Conservation (phyloP, 1,284 basidiomycete species). For the Malassezia globosa region DNA sequence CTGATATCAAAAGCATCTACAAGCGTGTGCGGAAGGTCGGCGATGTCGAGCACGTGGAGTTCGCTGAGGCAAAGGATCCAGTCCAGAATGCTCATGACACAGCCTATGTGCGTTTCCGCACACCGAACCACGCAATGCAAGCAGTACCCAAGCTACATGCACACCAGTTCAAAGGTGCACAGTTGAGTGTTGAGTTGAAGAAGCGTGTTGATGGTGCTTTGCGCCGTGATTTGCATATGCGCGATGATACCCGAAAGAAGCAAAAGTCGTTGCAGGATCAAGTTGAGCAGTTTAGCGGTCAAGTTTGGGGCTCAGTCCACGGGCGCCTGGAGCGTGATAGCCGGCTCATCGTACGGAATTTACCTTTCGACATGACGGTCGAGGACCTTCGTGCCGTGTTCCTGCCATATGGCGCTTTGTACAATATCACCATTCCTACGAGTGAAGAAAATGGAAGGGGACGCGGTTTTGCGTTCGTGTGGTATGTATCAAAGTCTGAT, state of each 20-base stretch:
- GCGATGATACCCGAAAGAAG: slow-evolving; percentile 48
- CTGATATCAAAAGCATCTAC: slow-evolving; percentile 40
- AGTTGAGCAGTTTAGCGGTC: slow-evolving; percentile 28
- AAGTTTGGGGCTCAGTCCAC: slow-evolving; percentile 17
- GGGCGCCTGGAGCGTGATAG: slow-evolving; percentile 57
- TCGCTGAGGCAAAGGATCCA: slow-evolving; percentile 11
- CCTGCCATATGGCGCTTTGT: slow-evolving; percentile 74
- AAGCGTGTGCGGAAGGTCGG: slow-evolving; percentile 43
- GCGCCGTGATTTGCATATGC: slow-evolving; percentile 52
- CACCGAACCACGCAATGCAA: slow-evolving; percentile 59
- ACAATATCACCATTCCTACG: slow-evolving; percentile 68
- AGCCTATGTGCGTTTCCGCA: slow-evolving; percentile 67
- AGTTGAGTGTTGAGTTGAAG: slow-evolving; percentile 80
- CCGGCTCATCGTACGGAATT: slow-evolving; percentile 80
- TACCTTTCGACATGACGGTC: slow-evolving; percentile 59
- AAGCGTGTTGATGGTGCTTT: slow-evolving; percentile 59
- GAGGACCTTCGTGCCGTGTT: slow-evolving; percentile 78
- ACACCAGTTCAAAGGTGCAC: slow-evolving; percentile 78
- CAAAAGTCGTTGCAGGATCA: slow-evolving; percentile 48
- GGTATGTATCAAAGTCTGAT: slow-evolving; percentile 76
- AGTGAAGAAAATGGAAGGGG: slow-evolving; percentile 8
- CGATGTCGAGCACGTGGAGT: slow-evolving; percentile 40
- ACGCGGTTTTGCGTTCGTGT: slow-evolving; percentile 89
- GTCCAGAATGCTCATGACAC: slow-evolving; percentile 19
- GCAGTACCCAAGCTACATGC: slow-evolving; percentile 76